Conservation (phyloP, 805 yeast genomes). For the Naumovozyma castellii region DNA sequence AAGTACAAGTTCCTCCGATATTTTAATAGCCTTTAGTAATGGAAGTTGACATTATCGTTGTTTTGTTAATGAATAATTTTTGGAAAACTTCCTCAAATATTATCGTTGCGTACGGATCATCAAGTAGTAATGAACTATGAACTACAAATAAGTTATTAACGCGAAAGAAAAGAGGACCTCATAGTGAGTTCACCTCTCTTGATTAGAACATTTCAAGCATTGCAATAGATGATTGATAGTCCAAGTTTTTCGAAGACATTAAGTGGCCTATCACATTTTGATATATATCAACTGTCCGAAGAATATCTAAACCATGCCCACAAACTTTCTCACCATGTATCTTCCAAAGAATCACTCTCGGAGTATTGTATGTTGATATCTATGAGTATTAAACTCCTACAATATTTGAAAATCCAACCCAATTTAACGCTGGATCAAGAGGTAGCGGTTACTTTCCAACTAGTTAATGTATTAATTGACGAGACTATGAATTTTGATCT, state of each 20-base stretch:
- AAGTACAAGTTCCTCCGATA: neutral
- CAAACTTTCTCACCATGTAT: slow-evolving; percentile 7
- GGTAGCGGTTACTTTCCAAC: slow-evolving; percentile 17
- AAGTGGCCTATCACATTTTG: neutral
- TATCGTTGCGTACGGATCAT: neutral
- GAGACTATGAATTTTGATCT: slow-evolving; percentile 25
- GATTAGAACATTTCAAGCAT: too few species aligned
- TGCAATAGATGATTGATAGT: neutral
- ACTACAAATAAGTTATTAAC: too few species aligned
- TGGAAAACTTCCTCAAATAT: neutral
- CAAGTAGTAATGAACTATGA: neutral
- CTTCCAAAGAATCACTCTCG: slow-evolving; percentile 11
- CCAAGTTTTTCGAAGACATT: neutral
- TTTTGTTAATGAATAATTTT: too few species aligned
- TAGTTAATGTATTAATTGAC: slow-evolving; percentile 21
- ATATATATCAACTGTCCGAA: slow-evolving; percentile 16
- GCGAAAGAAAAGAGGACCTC: too few species aligned
- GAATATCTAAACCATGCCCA: slow-evolving; percentile 23
- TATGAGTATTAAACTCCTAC: slow-evolving; percentile 20
- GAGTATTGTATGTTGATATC: slow-evolving; percentile 29
- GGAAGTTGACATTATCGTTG: too few species aligned
- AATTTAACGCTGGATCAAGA: slow-evolving; percentile 22
- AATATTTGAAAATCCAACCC: slow-evolving; percentile 9
- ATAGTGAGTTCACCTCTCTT: too few species aligned
- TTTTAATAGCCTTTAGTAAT: neutral